Base-by-base conservation (phyloP, 108 stramenopile species). In the Cyclotella choctawhatcheeana region DNA sequence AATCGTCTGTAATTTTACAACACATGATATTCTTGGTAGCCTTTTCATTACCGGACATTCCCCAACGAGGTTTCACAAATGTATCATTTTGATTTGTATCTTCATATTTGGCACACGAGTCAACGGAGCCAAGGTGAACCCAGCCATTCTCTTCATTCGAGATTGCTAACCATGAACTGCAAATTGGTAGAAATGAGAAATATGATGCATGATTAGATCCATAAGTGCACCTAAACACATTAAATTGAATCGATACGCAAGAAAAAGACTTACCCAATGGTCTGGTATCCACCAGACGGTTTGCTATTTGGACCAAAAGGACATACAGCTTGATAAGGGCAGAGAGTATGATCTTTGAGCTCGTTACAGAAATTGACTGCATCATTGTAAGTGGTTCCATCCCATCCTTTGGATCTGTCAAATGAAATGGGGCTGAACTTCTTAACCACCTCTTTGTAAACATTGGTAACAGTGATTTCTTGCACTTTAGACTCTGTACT, bases 351-450 rank as follows among this genome's bases (percentile, higher is more conserved):
- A 33, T 35, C n/a, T 45, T 32, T 29, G 13, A 44, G 17, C 3
- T 37, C 43, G 27, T 17, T 37, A 21, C 70, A 71, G 44, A 50
- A 71, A 16, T 47, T 13, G 3, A 44, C 43, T 5, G 70, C 70
- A 10, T 59, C 70, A 5, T 16, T 12, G 59, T 71, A 71, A 2
- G 70, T 71, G 26, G 43, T 43, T 18, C 70, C 70, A 22, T 47
- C 53, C 59, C 59, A 71, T 33, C 70, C 70, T 2, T 59, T 45
- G 17, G 40, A 17, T 13, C 70, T 32, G 16, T 60, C 45, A 37
- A 45, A 58, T 5, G 53, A 4, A 26, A 54, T 54, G 6, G 53
- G 53, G 24, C 27, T 54, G 26, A 26, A 54, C 53, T 54, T 54
- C 6, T 54, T 54, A 26, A 29, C 53, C 5, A 54, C 27, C 17